Conservation (phyloP, 352 stramenopile species). For the Ophiocytium majus region DNA sequence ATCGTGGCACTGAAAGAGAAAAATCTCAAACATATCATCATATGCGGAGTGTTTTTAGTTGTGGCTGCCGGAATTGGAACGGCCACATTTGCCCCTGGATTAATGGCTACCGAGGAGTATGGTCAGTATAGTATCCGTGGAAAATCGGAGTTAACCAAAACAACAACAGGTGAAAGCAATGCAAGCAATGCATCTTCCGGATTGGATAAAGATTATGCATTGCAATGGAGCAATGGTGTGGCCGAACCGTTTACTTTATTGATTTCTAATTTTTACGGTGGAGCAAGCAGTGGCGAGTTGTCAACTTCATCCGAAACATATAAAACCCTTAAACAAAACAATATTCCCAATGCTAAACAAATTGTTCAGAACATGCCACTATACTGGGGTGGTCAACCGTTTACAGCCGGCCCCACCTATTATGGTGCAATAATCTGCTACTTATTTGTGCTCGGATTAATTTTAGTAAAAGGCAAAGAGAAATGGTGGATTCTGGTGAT, state of each 20-base stretch:
- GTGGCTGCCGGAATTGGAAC: too few relatives aligned
- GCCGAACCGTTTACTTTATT: conserved; percentile 2
- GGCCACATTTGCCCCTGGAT: too few relatives aligned
- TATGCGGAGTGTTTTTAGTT: too few relatives aligned
- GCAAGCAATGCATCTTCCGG: conserved; percentile 2
- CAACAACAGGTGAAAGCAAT: neutral
- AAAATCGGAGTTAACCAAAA: neutral
- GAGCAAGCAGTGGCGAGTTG: neutral
- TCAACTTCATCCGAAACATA: too few relatives aligned
- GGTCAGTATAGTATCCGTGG: neutral
- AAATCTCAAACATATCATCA: too few relatives aligned
- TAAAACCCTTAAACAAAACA: too few relatives aligned
- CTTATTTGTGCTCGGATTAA: neutral
- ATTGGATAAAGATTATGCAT: conserved; percentile 14
- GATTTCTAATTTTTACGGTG: conserved; percentile 2
- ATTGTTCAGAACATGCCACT: neutral
- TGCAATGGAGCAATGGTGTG: conserved; percentile 5
- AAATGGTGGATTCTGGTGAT: neutral
- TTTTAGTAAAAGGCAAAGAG: conserved; percentile 1
- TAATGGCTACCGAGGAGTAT: conserved; percentile 1
- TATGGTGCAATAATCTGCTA: neutral
- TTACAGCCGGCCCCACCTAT: neutral
- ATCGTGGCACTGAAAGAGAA: too few relatives aligned
- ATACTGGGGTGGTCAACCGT: neutral
- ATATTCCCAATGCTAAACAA: neutral